These are phyloP conservation scores for Mallotus repandus DNA, from an alignment of 441 rosid genomes.

Conservation along the genomic window DNA sequence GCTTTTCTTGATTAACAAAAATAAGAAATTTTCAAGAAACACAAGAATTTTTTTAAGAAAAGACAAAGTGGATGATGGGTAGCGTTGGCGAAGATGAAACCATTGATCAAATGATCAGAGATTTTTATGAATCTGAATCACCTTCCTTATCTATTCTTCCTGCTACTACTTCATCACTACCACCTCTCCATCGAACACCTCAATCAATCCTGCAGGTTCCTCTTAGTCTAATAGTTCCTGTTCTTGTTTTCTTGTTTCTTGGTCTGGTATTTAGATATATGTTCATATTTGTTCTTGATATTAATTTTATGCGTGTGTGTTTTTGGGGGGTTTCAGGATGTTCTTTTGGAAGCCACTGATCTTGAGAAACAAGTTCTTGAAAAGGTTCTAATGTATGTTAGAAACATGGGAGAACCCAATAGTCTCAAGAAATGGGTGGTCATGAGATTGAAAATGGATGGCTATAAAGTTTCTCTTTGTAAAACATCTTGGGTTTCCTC, in stretches of 20 bases:
- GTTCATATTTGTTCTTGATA: too few species aligned
- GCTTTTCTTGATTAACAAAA: too few species aligned
- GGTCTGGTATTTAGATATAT: too few species aligned
- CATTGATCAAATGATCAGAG: slow-evolving; percentile 51
- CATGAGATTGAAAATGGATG: slow-evolving; percentile 40
- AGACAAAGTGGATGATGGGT: slow-evolving; percentile 14
- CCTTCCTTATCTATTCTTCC: slow-evolving; percentile 27
- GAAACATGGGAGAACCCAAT: slow-evolving; percentile 29
- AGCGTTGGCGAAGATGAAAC: slow-evolving; percentile 44
- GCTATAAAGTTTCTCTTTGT: slow-evolving; percentile 45
- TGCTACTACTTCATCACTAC: background rate
- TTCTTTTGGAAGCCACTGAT: slow-evolving; percentile 33
- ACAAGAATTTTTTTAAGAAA: background rate
- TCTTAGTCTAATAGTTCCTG: background rate
- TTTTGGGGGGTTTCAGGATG: slow-evolving; percentile 29
- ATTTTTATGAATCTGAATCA: slow-evolving; percentile 52
- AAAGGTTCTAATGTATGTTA: slow-evolving; percentile 35
- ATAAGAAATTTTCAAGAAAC: too few species aligned
- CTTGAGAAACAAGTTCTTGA: slow-evolving; percentile 35
- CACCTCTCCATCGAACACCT: background rate
- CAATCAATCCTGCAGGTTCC: slow-evolving; percentile 38
- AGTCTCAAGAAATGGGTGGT: slow-evolving; percentile 41
- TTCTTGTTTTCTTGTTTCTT: too few species aligned
- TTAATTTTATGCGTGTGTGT: too few species aligned
- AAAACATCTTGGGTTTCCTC: slow-evolving; percentile 47